Evolutionary conservation across 1,284 basidiomycete species (phyloP).

Genomic region (Xanthoconium separans): DNA sequence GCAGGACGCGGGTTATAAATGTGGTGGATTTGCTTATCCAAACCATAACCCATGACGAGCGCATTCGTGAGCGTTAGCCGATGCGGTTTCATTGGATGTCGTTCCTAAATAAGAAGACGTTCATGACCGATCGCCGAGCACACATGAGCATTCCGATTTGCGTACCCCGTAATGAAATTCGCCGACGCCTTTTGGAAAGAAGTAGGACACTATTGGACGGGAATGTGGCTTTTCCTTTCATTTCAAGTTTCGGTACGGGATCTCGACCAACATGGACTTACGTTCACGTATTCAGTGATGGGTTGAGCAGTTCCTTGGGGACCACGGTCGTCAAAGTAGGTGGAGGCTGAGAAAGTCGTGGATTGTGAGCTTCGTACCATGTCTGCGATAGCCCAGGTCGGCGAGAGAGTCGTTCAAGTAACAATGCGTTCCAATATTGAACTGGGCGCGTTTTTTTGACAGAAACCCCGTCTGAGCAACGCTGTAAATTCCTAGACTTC

Average conservation of each 20-base stretch:
- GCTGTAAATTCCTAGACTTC: background rate
- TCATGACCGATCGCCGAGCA: background rate
- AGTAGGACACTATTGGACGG: slow-evolving; percentile 89
- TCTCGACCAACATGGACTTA: slow-evolving; percentile 42
- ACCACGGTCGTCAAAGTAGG: slow-evolving; percentile 75
- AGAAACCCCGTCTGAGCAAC: background rate
- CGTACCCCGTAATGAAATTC: slow-evolving; percentile 93
- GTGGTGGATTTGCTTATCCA: slow-evolving; percentile 93
- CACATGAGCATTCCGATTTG: background rate
- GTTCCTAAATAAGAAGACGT: slow-evolving; percentile 58
- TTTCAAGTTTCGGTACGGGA: slow-evolving; percentile 11
- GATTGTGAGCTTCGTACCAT: slow-evolving; percentile 49
- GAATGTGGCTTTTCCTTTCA: slow-evolving; percentile 67
- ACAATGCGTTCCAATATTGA: background rate
- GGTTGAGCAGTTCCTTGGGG: slow-evolving; percentile 65
- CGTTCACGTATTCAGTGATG: slow-evolving; percentile 71
- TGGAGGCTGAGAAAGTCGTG: slow-evolving; percentile 64
- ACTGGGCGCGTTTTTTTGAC: background rate
- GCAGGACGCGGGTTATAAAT: slow-evolving; percentile 90
- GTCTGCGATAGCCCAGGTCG: background rate
- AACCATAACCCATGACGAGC: slow-evolving; percentile 92
- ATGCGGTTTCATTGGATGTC: slow-evolving; percentile 99
- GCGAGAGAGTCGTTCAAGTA: background rate
- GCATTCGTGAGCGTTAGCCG: slow-evolving; percentile 93
- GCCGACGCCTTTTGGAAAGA: slow-evolving; percentile 92